A percentile compares a stretch with the other conserved stretches of the same genome.
These are phyloP conservation scores for Nakaseomyces uthaithaninus DNA, from an alignment of 1,139 yeast genomes.

Conservation along the genomic window DNA sequence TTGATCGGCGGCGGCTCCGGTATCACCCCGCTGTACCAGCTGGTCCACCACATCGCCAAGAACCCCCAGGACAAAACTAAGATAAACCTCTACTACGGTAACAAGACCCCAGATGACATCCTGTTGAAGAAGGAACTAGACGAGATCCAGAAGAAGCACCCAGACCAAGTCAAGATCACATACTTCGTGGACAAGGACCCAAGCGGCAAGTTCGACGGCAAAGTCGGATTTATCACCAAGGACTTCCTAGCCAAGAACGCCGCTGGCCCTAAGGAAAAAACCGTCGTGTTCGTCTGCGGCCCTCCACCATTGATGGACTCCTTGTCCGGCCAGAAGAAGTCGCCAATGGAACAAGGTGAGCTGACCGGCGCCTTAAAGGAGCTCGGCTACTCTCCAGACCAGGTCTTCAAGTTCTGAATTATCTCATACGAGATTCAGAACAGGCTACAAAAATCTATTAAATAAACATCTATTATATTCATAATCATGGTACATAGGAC, in stretches of 20 bases:
- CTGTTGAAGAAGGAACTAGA: constrained; percentile 73
- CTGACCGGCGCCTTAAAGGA: constrained; percentile 80
- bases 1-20: constrained; percentile 96
- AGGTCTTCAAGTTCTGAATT: constrained; percentile 76
- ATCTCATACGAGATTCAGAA: neutral
- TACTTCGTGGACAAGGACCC: constrained; percentile 53
- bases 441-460: neutral
- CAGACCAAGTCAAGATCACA: constrained; percentile 66
- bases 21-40: constrained; percentile 88
- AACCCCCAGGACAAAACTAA: constrained; percentile 82
- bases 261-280: constrained; percentile 50
- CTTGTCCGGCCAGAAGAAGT: constrained; percentile 54
- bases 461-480: neutral
- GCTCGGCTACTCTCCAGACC: constrained; percentile 77
- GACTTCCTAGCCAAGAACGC: constrained; percentile 53
- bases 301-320: constrained; percentile 83
- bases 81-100: constrained; percentile 73
- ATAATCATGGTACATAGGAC: constrained; percentile 4
- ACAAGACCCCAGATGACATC: constrained; percentile 66
- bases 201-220: constrained; percentile 43
- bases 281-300: constrained; percentile 82
- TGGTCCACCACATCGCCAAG: constrained; percentile 58
- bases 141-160: constrained; percentile 49
- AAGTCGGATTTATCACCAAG: constrained; percentile 63
- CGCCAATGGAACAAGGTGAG: constrained; percentile 85